Conservation (phyloP, 2,329 filamentous ascomycete species). For the Chaetomium sp. region DNA sequence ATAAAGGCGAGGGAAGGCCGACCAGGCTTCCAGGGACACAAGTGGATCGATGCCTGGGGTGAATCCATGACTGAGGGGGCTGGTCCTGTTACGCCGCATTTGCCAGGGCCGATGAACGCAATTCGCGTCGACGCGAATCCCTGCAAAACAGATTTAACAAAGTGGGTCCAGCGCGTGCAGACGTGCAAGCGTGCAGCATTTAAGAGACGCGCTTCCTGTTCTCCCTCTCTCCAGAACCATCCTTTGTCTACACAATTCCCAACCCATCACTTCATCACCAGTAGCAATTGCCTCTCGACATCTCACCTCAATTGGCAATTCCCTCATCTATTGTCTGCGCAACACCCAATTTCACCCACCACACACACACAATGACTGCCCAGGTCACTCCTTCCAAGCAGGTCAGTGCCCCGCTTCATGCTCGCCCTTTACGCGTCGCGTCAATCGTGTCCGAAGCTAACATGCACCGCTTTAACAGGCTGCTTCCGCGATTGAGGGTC, state of each 20-base stretch:
- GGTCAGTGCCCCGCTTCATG: slow-evolving; percentile 46
- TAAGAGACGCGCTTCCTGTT: slow-evolving; percentile 33
- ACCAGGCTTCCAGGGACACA: slow-evolving; percentile 2
- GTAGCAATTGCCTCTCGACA: slow-evolving; percentile 24
- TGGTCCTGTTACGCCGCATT: slow-evolving; percentile 29
- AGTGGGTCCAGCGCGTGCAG: slow-evolving; percentile 27
- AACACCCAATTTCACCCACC: slow-evolving; percentile 7
- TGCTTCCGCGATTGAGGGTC: slow-evolving; percentile 79
- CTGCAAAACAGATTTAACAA: slow-evolving; percentile 28
- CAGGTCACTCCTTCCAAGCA: slow-evolving; percentile 66
- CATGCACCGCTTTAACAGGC: slow-evolving; percentile 57
- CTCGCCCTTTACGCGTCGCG: slow-evolving; percentile 32
- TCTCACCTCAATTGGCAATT: slow-evolving; percentile 22
- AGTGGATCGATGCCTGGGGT: slow-evolving; percentile 24
- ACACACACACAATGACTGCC: slow-evolving; percentile 64
- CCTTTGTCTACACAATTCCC: slow-evolving; percentile 31
- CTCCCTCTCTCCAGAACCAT: slow-evolving; percentile 15
- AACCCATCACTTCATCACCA: slow-evolving; percentile 18
- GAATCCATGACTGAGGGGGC: slow-evolving; percentile 21
- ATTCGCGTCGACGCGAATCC: slow-evolving; percentile 34
- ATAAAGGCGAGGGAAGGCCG: slow-evolving; percentile 30
- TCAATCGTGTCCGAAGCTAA: slow-evolving; percentile 39
- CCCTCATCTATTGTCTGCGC: not conserved
- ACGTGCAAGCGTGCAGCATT: slow-evolving; percentile 34
- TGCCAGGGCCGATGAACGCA: slow-evolving; percentile 5